These are phyloP conservation scores for apple (Malus domestica) DNA, from an alignment of 306 rosid genomes.

Conservation along the genomic window ASM211411v1 NC_041792.1:31406407-31406906, in stretches of 20 bases:
- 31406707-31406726: neutral
- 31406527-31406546: neutral
- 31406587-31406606: neutral
- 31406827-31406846: neutral
- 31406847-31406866: neutral
- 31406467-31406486: neutral
- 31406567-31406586: neutral
- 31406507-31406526: neutral
- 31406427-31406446: neutral
- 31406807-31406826: neutral
- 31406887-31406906: neutral
- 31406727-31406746: neutral
- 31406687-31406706: neutral
- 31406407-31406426: neutral
- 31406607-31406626: neutral
- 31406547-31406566: neutral
- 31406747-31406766: neutral
- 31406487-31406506: neutral
- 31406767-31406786: neutral
- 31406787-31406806: neutral
- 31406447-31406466: neutral
- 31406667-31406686: neutral
- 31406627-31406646: neutral
- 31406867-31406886: neutral
- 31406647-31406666: neutral